Evolutionary conservation across 2,329 filamentous ascomycete genomes (phyloP), one percentile per base, ranked within the genome.

Genomic region (Epichloe uncinata): DNA sequence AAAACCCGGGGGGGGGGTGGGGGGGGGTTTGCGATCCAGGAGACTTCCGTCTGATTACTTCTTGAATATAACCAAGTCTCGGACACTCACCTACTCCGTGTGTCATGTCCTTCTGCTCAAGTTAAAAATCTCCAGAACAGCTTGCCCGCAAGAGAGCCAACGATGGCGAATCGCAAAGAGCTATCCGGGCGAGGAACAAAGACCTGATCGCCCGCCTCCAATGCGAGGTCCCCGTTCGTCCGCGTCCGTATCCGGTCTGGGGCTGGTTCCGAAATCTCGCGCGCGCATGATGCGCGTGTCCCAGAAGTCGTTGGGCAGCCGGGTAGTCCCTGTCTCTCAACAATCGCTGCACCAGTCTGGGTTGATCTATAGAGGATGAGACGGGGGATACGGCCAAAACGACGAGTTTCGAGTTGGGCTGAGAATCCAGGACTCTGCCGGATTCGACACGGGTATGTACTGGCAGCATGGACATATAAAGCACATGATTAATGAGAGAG

Each of bases 71-170:
- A 6, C 22, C 22, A 22, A 22, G 22, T 22, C 22, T 22, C 22
- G 22, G 5, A 0, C 5, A 22, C 22, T 22, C 22, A 6, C 1
- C 22, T 22, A 6, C 22, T 5, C 22, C 22, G 22, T 5, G 22
- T 22, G 5, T 22, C 22, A 22, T 22, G 5, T 22, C 5, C 22
- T 1, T 22, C 22, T 22, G 22, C 22, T 22, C 22, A 22, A 22
- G 5, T 22, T 22, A 1, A 22, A 22, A 3, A 18, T 18, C 18
- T 45, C 36, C 49, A 7, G 38, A 40, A 3, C 43, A 50, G 30
- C 49, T 50, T 20, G 49, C 42, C 3, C 49, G 49, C 16, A 50
- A 50, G 33, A 42, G 49, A 37, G 49, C 49, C 38, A 50, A 50
- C 33, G 44, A 50, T 18, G 44, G 49, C 22, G 43, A 47, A 18